Base-by-base conservation (phyloP, 2,329 filamentous ascomycete species). In the Beauveria scarabaeidicola region DNA sequence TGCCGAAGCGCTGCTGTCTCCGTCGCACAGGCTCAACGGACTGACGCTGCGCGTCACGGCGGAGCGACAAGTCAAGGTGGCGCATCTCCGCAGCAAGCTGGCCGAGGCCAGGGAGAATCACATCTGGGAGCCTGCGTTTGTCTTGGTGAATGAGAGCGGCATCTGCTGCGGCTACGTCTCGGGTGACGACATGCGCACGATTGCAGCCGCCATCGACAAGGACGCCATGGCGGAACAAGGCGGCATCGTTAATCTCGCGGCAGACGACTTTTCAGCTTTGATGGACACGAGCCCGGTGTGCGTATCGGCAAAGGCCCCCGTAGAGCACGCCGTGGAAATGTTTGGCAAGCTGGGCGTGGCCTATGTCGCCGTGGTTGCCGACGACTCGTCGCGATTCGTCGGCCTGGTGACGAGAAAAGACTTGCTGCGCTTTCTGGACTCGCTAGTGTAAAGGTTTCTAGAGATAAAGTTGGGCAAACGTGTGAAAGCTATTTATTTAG, bases 271-370 rank as follows among this genome's bases (percentile, higher is more conserved):
- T 13, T 70, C 72, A 0, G 72, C 70, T 1, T 80, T 83, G 63
- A 74, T 85, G 1, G 81, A 84, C 65, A 72, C 76, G 1, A 83
- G 79, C 17, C 81, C 81, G 1, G 62, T 84, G 60, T 77, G 70
- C 1, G 68, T 84, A 6, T 78, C 74, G 58, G 75, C 73, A 1
- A 75, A 75, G 48, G 80, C 81, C 47, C 81, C 81, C 10, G 73
- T 85, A 64, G 82, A 85, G 67, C 82, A 81, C 67, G 80, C 76
- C 1, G 78, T 83, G 1, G 82, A 84, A 68, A 79, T 85, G 76
- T 84, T 85, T 71, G 77, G 76, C 3, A 83, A 82, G 66, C 65
- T 85, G 46, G 82, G 81, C 0, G 63, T 84, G 63, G 69, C 81
- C 61, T 75, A 83, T 69, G 62, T 84, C 47, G 77, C 81, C 65